Base-by-base conservation (phyloP, 2,329 filamentous ascomycete genomes). In the Colletotrichum truncatum region DNA sequence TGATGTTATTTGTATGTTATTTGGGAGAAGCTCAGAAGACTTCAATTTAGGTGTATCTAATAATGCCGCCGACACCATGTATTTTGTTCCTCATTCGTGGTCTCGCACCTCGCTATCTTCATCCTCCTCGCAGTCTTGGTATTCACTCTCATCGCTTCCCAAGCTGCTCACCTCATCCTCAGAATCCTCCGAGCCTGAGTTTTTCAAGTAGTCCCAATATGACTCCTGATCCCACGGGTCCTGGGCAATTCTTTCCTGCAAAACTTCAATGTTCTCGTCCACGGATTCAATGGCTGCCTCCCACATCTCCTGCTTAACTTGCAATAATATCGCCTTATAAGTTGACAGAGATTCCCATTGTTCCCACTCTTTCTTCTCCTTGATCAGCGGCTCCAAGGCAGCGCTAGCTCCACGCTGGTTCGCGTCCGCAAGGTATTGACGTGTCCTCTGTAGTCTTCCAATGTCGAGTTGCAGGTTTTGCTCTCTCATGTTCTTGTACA, bases 241-340 rank as follows among this genome's bases (percentile, higher is more conserved):
- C 16, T 34, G 18, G 7, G 10, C 41, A n/a, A 67, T 46, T 11
- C 48, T 43, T 10, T 32, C 53, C 2, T 23, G 12, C 5, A 64
- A 34, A 0, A 51, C 4, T 8, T 32, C 63, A 11, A 64, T 11
- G 1, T 51, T 63, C 23, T 68, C 48, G 2, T 64, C 57, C 1
- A 68, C n/a, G 0, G 53, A 58, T 16, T 59, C 53, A 3, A 67
- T 7, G 3, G 57, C 66, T 1, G 26, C 52, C 1, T 64, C 39
- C 48, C 52, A 26, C 63, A 67, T 67, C 2, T 3, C 23, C 23
- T 64, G 46, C 10, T 48, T 26, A 16, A 64, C 2, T 21, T 68
- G 66, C 2, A 67, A 4, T 1, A 6, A 6, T 9, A 68, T 55
- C 1, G 53, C 23, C 21, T 55, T 48, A 5, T 66, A 68, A 3